These are phyloP conservation scores for Cutaneotrichosporon curvatum DNA, from an alignment of 1,284 basidiomycete species.

Conservation along the genomic window DNA sequence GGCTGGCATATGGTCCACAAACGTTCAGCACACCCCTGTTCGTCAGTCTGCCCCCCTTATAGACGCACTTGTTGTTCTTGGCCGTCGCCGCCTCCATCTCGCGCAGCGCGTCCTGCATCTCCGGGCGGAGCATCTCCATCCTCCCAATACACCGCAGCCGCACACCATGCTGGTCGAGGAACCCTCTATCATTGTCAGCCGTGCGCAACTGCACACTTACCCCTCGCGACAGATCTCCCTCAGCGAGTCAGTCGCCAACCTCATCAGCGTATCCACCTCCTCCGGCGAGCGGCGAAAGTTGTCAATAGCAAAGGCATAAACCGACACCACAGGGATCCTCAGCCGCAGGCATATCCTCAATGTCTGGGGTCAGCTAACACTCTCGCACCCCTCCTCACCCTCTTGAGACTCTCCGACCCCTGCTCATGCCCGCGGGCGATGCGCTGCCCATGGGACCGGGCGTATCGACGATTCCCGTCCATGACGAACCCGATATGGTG, in stretches of 20 bases:
- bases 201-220: constrained; percentile 49
- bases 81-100: constrained; percentile 75
- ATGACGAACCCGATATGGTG: constrained; percentile 92
- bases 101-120: constrained; percentile 63
- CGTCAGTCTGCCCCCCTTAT: neutral
- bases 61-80: constrained; percentile 59
- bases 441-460: constrained; percentile 59
- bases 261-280: constrained; percentile 85
- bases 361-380: constrained; percentile 51
- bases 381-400: constrained; percentile 51
- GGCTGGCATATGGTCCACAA: constrained; percentile 87
- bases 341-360: constrained; percentile 74
- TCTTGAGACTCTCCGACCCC: constrained; percentile 73
- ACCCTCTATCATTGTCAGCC: constrained; percentile 51
- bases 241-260: constrained; percentile 71
- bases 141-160: constrained; percentile 78
- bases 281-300: constrained; percentile 85
- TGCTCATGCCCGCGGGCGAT: constrained; percentile 73
- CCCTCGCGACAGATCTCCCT: constrained; percentile 74
- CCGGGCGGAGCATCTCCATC: constrained; percentile 64
- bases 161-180: constrained; percentile 74
- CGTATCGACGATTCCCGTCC: constrained; percentile 95
- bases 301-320: constrained; percentile 94
- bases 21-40: constrained; percentile 81
- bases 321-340: constrained; percentile 72